These are phyloP conservation scores for Zygoascus biomembranicola DNA, from an alignment of 805 yeast genomes.

Conservation along the genomic window DNA sequence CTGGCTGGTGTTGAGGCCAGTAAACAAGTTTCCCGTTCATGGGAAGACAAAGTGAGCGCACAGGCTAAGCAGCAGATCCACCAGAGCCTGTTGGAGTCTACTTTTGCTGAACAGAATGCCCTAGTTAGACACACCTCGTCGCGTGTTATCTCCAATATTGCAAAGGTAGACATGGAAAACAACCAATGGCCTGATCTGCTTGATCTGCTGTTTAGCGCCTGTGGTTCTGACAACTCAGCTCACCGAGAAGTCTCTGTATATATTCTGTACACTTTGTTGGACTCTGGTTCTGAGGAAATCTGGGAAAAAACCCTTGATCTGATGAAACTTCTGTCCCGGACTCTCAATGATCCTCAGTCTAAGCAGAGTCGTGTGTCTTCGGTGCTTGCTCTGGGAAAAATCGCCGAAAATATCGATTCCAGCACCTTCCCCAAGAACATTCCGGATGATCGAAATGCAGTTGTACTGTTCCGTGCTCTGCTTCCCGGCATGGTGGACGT, in stretches of 20 bases:
- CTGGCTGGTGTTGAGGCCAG: constrained; percentile 96
- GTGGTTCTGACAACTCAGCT: constrained; percentile 47
- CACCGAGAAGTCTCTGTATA: constrained; percentile 77
- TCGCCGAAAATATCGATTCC: constrained; percentile 42
- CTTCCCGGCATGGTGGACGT: constrained; percentile 79
- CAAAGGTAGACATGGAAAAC: constrained; percentile 59
- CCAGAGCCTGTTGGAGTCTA: constrained; percentile 55
- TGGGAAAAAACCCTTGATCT: constrained; percentile 27
- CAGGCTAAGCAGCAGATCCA: constrained; percentile 51
- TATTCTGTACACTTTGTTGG: constrained; percentile 69
- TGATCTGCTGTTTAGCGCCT: constrained; percentile 60
- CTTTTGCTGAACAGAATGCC: constrained; percentile 55
- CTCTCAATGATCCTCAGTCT: constrained; percentile 54
- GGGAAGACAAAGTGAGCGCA: constrained; percentile 47
- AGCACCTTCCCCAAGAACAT: constrained; percentile 34
- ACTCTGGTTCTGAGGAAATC: constrained; percentile 51
- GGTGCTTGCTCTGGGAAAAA: constrained; percentile 64
- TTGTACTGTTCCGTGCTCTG: constrained; percentile 48
- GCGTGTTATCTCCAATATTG: constrained; percentile 82
- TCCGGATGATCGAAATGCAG: constrained; percentile 40
- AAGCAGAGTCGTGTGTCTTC: constrained; percentile 74
- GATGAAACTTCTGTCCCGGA: constrained; percentile 58
- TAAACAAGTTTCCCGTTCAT: constrained; percentile 64
- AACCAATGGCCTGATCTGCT: constrained; percentile 71
- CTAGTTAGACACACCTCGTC: constrained; percentile 82